Percentiles rank a stretch among this genome's conserved stretches.
These are phyloP conservation scores for Tricholoma hemisulphureum DNA, from an alignment of 768 basidiomycete genomes.

Conservation along the genomic window DNA sequence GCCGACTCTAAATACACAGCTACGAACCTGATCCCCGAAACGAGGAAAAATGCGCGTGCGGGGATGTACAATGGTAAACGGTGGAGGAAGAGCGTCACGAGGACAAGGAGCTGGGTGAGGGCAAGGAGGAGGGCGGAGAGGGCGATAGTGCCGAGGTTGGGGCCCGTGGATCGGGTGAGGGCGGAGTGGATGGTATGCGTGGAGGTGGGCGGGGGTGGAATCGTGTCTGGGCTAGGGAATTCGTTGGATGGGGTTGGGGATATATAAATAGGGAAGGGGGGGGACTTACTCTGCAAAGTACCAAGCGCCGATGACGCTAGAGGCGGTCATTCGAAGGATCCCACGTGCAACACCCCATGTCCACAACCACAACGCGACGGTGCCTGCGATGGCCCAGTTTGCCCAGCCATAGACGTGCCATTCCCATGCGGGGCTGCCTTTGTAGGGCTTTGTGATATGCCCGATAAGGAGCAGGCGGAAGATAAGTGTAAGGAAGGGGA, in stretches of 20 bases:
- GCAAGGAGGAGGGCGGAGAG: constrained; percentile 78
- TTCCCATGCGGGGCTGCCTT: constrained; percentile 29
- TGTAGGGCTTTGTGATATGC: constrained; percentile 32
- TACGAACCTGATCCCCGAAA: constrained; percentile 44
- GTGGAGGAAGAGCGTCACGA: constrained; percentile 50
- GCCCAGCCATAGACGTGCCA: constrained; percentile 43
- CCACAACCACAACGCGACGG: constrained; percentile 67
- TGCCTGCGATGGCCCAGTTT: constrained; percentile 47
- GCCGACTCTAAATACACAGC: constrained; percentile 54
- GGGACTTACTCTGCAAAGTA: constrained; percentile 64
- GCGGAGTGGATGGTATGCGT: constrained; percentile 78
- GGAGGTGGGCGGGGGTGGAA: constrained; percentile 50
- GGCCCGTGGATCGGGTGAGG: constrained; percentile 73
- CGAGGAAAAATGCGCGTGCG: constrained; percentile 45
- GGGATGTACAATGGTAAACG: constrained; percentile 55
- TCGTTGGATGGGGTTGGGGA: neutral
- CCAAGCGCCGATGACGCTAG: constrained; percentile 89
- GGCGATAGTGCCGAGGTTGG: constrained; percentile 78
- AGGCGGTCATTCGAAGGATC: constrained; percentile 68
- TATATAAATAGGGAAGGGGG: constrained; percentile 2
- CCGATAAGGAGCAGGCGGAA: constrained; percentile 78
- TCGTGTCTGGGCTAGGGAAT: constrained; percentile 27
- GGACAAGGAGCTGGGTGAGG: constrained; percentile 55
- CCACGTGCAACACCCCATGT: constrained; percentile 81
- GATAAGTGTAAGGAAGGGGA: constrained; percentile 77